These are phyloP conservation scores for Syzygium oleosum DNA, from an alignment of 345 rosid species.

Conservation along the genomic window DNA sequence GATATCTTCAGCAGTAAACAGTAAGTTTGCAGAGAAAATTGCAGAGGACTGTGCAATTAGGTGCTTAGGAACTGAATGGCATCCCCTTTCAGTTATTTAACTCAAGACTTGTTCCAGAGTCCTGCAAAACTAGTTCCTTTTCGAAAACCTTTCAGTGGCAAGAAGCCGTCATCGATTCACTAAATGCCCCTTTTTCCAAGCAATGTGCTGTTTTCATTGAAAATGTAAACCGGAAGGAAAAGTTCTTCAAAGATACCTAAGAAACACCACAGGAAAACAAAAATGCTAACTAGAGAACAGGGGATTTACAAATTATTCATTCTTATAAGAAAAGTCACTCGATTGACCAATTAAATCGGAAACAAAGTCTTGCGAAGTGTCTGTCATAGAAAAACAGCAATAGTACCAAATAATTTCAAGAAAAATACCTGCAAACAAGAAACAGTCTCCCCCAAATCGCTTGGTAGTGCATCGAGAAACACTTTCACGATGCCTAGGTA, in stretches of 20 bases:
- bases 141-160: not conserved
- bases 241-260: not conserved
- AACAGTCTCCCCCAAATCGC: not conserved
- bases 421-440: not conserved
- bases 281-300: too few relatives aligned
- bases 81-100: not conserved
- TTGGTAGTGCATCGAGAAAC: not conserved
- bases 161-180: not conserved
- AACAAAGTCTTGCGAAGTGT: not conserved
- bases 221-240: not conserved
- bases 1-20: too few relatives aligned
- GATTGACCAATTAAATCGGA: not conserved
- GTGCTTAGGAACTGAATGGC: too few relatives aligned
- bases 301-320: too few relatives aligned
- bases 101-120: not conserved
- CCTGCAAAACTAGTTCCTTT: not conserved
- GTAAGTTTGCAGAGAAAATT: too few relatives aligned
- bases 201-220: not conserved
- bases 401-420: not conserved
- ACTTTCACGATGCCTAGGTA: not conserved
- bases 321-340: too few relatives aligned
- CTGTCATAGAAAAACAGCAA: not conserved
- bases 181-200: not conserved
- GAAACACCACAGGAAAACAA: not conserved
- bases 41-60: too few relatives aligned